A percentile compares a stretch with the other conserved stretches of the same genome.
phyloP scores from a whole-genome alignment of 441 rosid species.

The Flueggea neowawraea region DNA sequence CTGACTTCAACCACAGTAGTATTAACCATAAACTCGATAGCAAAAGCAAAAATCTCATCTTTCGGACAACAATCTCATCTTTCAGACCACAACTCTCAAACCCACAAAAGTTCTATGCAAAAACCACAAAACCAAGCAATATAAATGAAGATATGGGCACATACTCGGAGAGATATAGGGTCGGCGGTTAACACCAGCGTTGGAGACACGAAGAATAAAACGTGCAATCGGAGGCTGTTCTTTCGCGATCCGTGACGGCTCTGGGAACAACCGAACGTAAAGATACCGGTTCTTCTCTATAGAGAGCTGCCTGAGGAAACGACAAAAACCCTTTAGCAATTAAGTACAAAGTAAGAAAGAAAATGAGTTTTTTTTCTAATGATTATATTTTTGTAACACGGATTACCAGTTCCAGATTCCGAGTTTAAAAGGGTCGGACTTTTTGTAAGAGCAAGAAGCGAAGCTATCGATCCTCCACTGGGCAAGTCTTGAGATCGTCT shows the following conservation, averaged over 20 bases:
- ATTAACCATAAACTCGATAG: too few relatives aligned
- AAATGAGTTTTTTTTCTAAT: neutral
- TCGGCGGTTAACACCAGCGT: slow-evolving; percentile 49
- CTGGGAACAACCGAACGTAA: slow-evolving; percentile 72
- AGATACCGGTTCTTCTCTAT: slow-evolving; percentile 80
- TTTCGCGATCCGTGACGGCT: slow-evolving; percentile 57
- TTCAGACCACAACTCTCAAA: neutral
- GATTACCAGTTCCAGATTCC: slow-evolving; percentile 95
- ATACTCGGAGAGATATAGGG: slow-evolving; percentile 57
- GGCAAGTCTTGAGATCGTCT: slow-evolving; percentile 85
- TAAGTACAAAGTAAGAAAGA: neutral
- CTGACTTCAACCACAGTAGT: too few relatives aligned
- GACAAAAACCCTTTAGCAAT: neutral
- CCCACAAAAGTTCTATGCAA: neutral
- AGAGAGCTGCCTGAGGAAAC: slow-evolving; percentile 59
- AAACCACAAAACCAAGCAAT: too few relatives aligned
- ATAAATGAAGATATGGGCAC: too few relatives aligned
- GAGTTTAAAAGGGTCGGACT: slow-evolving; percentile 84
- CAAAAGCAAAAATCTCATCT: too few relatives aligned
- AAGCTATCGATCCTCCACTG: slow-evolving; percentile 91
- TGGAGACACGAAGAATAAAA: slow-evolving; percentile 64
- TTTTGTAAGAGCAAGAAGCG: slow-evolving; percentile 72
- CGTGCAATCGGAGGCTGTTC: slow-evolving; percentile 81
- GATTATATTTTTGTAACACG: too few relatives aligned
- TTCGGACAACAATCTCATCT: too few relatives aligned